These are phyloP conservation scores for Solanum raphanifolium DNA, from an alignment of 257 asterid genomes.

Conservation along the genomic window DNA sequence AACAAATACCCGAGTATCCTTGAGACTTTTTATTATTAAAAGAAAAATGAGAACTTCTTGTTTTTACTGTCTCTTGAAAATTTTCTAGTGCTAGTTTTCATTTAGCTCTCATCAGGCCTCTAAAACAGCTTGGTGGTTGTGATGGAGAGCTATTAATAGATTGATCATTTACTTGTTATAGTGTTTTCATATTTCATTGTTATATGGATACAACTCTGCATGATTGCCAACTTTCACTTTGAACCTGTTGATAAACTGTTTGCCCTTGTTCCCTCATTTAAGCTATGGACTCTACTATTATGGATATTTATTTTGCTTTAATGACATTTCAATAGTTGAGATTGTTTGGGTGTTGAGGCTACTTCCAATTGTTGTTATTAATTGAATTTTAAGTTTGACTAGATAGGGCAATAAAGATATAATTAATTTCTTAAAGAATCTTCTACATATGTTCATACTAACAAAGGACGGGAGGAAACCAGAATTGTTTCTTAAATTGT, in stretches of 20 bases:
- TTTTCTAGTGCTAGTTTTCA: not conserved
- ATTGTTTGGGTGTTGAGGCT: not conserved
- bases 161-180: not conserved
- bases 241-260: not conserved
- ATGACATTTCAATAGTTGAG: not conserved
- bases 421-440: not conserved
- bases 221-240: not conserved
- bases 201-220: not conserved
- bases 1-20: constrained; percentile 75
- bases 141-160: constrained; percentile 54
- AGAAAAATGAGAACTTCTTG: not conserved
- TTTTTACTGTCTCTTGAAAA: not conserved
- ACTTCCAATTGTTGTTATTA: not conserved
- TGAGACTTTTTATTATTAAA: not conserved
- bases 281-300: not conserved
- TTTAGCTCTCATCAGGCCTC: constrained; percentile 56
- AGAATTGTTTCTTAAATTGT: not conserved
- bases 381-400: not conserved
- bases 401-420: not conserved
- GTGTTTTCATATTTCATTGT: constrained; percentile 1
- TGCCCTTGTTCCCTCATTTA: not conserved
- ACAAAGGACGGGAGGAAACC: not conserved
- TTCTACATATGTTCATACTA: not conserved
- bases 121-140: constrained; percentile 55
- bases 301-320: not conserved